Conservation (phyloP, 2,329 filamentous ascomycete species). For the Hypoxylon sp. region DNA sequence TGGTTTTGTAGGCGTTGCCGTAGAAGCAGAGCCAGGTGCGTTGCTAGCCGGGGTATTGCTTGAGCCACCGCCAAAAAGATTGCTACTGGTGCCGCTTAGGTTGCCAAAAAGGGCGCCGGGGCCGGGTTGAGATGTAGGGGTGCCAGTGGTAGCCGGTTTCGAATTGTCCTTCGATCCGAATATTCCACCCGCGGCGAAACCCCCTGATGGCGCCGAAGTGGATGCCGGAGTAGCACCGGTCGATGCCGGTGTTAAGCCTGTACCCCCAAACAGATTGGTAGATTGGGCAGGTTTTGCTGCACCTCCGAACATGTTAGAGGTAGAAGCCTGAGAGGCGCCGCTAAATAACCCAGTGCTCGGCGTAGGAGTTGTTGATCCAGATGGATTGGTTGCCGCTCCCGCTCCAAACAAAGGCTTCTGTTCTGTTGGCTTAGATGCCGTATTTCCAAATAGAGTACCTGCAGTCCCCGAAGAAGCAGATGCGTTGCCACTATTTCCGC, state of each 20-base stretch:
- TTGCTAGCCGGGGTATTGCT: slow-evolving; percentile 44
- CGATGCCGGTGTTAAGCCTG: slow-evolving; percentile 48
- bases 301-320: slow-evolving; percentile 52
- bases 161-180: slow-evolving; percentile 51
- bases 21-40: slow-evolving; percentile 44
- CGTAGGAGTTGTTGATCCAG: slow-evolving; percentile 49
- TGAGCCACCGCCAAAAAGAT: slow-evolving; percentile 47
- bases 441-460: slow-evolving; percentile 56
- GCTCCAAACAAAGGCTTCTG: slow-evolving; percentile 53
- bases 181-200: slow-evolving; percentile 46
- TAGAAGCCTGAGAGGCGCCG: slow-evolving; percentile 39
- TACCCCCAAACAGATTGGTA: slow-evolving; percentile 55
- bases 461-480: slow-evolving; percentile 44
- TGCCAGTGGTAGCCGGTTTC: slow-evolving; percentile 42
- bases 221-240: slow-evolving; percentile 48
- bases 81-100: slow-evolving; percentile 38
- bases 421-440: slow-evolving; percentile 53
- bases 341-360: slow-evolving; percentile 50
- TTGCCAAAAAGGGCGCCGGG: slow-evolving; percentile 46
- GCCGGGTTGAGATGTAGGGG: slow-evolving; percentile 46
- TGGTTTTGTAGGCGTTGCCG: slow-evolving; percentile 65
- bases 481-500: slow-evolving; percentile 45
- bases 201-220: slow-evolving; percentile 44
- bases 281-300: slow-evolving; percentile 50
- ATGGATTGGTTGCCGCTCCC: slow-evolving; percentile 41